A percentile compares a stretch with the other conserved stretches of the same genome.
Conservation (phyloP, 768 basidiomycete genomes). For the Collybia sordida region DNA sequence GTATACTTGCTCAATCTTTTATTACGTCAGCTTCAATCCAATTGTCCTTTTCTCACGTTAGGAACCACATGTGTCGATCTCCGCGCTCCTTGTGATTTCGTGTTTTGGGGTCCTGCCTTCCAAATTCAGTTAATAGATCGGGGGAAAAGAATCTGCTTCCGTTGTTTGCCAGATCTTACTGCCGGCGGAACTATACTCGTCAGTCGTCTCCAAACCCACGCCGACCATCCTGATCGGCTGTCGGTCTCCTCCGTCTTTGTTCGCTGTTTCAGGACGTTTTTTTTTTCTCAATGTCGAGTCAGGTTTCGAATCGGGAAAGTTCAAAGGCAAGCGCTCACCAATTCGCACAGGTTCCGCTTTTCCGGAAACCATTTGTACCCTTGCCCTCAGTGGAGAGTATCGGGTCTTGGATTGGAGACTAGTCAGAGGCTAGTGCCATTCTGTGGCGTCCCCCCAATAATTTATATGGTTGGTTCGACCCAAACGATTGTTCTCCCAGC, state of each 20-base stretch:
- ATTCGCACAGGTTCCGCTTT: neutral
- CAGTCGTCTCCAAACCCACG: constrained; percentile 2
- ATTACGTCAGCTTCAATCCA: neutral
- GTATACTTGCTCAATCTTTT: neutral
- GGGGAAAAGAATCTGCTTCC: constrained; percentile 21
- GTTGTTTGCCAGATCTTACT: constrained; percentile 5
- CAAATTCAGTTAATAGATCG: constrained; percentile 5
- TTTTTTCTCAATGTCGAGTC: constrained; percentile 4
- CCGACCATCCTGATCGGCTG: constrained; percentile 13
- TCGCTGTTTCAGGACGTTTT: neutral
- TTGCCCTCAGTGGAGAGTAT: too few relatives aligned
- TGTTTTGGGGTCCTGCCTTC: constrained; percentile 22
- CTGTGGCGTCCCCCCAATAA: too few relatives aligned
- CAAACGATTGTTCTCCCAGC: constrained; percentile 1
- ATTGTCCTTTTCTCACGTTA: neutral
- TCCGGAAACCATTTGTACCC: neutral
- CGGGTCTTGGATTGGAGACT: too few relatives aligned
- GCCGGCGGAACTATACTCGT: constrained; percentile 4
- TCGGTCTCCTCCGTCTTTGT: constrained; percentile 15
- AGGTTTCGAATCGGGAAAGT: constrained; percentile 26
- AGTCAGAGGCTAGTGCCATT: too few relatives aligned
- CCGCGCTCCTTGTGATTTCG: constrained; percentile 7
- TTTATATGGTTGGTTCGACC: neutral
- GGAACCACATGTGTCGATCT: constrained; percentile 2
- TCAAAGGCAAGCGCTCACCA: constrained; percentile 23